phyloP scores from a whole-genome alignment of 768 basidiomycete genomes.

The Russula griseocarnosa region DNA sequence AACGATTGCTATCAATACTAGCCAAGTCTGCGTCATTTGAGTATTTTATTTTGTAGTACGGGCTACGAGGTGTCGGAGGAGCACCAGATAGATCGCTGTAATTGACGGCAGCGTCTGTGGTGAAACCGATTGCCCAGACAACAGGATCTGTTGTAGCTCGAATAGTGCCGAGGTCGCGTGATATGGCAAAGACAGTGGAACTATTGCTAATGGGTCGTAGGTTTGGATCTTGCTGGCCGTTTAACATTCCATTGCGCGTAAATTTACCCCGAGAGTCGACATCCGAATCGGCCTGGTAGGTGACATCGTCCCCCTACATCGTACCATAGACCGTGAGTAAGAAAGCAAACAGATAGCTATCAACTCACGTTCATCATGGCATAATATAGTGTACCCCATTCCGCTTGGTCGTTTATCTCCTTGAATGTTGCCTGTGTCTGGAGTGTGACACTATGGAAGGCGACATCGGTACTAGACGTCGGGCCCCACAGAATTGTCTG shows the following conservation, averaged over 20 bases:
- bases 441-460: conserved; percentile 26
- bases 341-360: too few relatives aligned
- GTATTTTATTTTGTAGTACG: conserved; percentile 43
- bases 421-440: conserved; percentile 8
- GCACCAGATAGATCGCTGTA: conserved; percentile 38
- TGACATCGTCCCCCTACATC: conserved; percentile 20
- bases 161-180: conserved; percentile 32
- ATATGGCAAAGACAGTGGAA: conserved; percentile 32
- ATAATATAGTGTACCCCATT: conserved; percentile 28
- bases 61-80: conserved; percentile 40
- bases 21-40: conserved; percentile 31
- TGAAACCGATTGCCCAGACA: conserved; percentile 33
- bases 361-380: conserved; percentile 22
- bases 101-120: conserved; percentile 31
- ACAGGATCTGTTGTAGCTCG: conserved; percentile 28
- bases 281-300: too few relatives aligned
- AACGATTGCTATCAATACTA: neutral
- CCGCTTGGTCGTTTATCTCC: conserved; percentile 24
- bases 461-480: neutral
- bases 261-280: conserved; percentile 30
- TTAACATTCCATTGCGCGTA: conserved; percentile 21
- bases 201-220: conserved; percentile 23
- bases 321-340: neutral
- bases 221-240: conserved; percentile 14
- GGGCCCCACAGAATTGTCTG: conserved; percentile 15